Evolutionary conservation across 352 stramenopile species (phyloP), one percentile per base, ranked within the genome.

Genomic region (Phytophthora pinifolia): DNA sequence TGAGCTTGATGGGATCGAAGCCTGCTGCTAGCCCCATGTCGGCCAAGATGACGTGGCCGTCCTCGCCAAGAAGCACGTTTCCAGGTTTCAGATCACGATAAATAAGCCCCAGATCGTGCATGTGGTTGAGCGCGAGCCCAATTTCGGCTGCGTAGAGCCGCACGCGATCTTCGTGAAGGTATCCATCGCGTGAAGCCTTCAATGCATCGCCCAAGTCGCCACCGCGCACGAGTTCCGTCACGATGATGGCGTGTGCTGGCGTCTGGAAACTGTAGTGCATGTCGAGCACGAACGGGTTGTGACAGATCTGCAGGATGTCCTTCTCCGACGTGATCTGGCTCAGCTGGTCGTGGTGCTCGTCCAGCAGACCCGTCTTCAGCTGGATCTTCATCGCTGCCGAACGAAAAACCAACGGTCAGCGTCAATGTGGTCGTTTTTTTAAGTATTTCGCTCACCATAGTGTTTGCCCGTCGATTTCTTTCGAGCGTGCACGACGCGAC

Each of bases 221-320:
- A 12, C 76, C 85, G 22, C 83, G 86, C 8, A 95, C 81, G 8
- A 96, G 74, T 47, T 94, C 84, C 6, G 89, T 91, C 36, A 96
- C 86, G 45, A 97, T 94, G 46, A 97, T 86, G 20, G 84, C 86
- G 55, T 94, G 78, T 3, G 75, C 79, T 3, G 83, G 64, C 20
- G 86, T 97, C 54, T 96, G 84, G 54, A 97, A 94, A 39, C 83
- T 92, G 67, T 96, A 97, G 57, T 96, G 79, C 78, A 96, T 94
- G 49, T 95, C 82, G 7, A 96, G 62, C 29, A 96, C 81, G 54
- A 94, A 96, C 33, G 87, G 86, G 54, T 96, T 89, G 60, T 96
- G 77, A 48, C 84, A 95, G 32, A 89, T 76, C 54, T 91, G 83
- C 33, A 96, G 66, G 57, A 94, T 89, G 50, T 90, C 82, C 57